phyloP scores from a whole-genome alignment of 2,329 filamentous ascomycete genomes.

The Phoma sp. region DNA sequence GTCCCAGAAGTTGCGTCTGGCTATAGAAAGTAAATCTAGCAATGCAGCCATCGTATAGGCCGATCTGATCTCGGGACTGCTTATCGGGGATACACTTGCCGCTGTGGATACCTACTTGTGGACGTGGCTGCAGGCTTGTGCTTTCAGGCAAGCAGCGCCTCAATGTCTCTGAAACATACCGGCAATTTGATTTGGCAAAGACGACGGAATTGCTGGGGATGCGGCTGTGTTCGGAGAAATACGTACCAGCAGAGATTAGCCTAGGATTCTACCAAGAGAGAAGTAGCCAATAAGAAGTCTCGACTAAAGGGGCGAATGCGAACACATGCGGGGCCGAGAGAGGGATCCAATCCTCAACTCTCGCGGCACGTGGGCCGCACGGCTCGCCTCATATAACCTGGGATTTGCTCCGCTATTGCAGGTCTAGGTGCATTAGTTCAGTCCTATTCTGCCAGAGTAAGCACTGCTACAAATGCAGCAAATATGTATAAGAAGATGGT shows the following conservation, averaged over 20 bases:
- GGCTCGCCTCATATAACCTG: slow-evolving; percentile 1
- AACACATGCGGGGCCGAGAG: slow-evolving; percentile 3
- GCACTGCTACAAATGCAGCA: background rate
- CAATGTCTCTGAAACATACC: background rate
- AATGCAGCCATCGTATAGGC: too few species aligned
- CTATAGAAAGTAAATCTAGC: background rate
- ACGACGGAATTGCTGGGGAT: background rate
- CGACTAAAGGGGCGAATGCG: background rate
- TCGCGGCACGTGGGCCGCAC: slow-evolving; percentile 1
- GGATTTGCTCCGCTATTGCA: slow-evolving; percentile 8
- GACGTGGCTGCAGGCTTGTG: background rate
- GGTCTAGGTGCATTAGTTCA: background rate
- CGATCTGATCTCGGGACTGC: too few species aligned
- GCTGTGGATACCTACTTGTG: too few species aligned
- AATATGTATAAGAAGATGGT: background rate
- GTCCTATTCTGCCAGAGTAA: background rate
- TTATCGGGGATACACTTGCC: too few species aligned
- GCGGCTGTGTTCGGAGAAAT: slow-evolving; percentile 2
- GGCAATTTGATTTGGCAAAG: background rate
- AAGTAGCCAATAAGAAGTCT: background rate
- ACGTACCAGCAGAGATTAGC: slow-evolving; percentile 1
- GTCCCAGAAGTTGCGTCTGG: too few species aligned
- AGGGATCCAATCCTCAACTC: background rate
- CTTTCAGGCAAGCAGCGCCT: background rate
- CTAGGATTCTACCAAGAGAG: background rate